Percentiles rank a stretch among this genome's conserved stretches.
These are phyloP conservation scores for Trichoderma atrobrunneum DNA, from an alignment of 2,329 filamentous ascomycete species.

Conservation along the genomic window DNA sequence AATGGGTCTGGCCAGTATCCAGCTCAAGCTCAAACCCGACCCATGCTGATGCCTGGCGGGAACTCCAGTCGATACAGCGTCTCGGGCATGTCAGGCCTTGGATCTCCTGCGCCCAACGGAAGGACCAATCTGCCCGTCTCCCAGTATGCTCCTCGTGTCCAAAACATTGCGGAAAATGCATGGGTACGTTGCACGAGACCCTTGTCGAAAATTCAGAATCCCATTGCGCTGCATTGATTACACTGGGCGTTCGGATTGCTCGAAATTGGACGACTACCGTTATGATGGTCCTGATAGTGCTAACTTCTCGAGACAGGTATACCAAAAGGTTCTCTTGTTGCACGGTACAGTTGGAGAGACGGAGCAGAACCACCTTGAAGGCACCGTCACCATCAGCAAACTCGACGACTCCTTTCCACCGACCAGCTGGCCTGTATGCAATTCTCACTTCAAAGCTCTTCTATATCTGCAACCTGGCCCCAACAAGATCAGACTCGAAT, in stretches of 20 bases:
- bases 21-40: slow-evolving; percentile 32
- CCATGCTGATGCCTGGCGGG: slow-evolving; percentile 36
- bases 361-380: slow-evolving; percentile 66
- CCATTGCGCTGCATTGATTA: not conserved
- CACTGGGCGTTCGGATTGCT: not conserved
- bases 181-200: slow-evolving; percentile 62
- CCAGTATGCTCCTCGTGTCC: slow-evolving; percentile 74
- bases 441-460: slow-evolving; percentile 88
- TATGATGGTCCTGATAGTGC: slow-evolving; percentile 3
- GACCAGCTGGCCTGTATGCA: slow-evolving; percentile 80
- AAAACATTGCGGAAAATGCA: slow-evolving; percentile 75
- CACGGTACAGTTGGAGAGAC: slow-evolving; percentile 78
- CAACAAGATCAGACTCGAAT: slow-evolving; percentile 86
- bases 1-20: slow-evolving; percentile 21
- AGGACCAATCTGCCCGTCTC: slow-evolving; percentile 63
- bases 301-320: slow-evolving; percentile 60
- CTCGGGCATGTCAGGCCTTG: slow-evolving; percentile 60
- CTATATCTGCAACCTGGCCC: slow-evolving; percentile 88
- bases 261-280: not conserved
- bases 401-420: slow-evolving; percentile 83
- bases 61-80: slow-evolving; percentile 61
- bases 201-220: not conserved
- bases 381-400: slow-evolving; percentile 73
- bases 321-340: slow-evolving; percentile 84
- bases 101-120: slow-evolving; percentile 52